phyloP scores from a whole-genome alignment of 306 rosid species.

The Quercus berberidifolia region DNA sequence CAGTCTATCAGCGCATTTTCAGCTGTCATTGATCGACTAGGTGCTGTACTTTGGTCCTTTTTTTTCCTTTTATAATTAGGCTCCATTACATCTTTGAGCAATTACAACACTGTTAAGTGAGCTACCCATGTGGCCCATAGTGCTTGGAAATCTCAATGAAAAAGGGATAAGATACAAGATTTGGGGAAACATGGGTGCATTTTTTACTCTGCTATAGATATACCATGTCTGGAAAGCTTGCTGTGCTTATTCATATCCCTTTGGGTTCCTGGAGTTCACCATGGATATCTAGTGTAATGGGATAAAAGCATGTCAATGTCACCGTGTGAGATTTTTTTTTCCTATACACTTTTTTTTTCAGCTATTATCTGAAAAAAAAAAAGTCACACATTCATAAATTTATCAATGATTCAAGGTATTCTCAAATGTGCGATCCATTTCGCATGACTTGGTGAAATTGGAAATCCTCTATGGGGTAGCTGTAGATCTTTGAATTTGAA shows the following conservation, averaged over 20 bases:
- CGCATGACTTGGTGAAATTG: not conserved
- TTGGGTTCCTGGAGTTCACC: not conserved
- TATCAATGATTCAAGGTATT: not conserved
- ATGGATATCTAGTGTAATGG: not conserved
- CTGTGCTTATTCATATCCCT: not conserved
- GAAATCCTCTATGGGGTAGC: not conserved
- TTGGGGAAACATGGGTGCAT: constrained; percentile 1
- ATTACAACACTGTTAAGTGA: not conserved
- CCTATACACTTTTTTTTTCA: not conserved
- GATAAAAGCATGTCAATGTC: not conserved
- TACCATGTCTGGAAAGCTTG: not conserved
- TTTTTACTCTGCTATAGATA: constrained; percentile 7
- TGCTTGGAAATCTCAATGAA: not conserved
- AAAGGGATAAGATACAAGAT: not conserved
- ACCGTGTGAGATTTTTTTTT: not conserved
- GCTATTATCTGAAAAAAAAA: not conserved
- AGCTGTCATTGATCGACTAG: constrained; percentile 93
- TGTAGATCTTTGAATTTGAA: constrained; percentile 1
- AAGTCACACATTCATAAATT: not conserved
- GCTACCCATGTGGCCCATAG: not conserved
- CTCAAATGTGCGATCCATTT: not conserved
- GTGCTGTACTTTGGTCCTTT: constrained; percentile 37
- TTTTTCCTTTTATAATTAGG: constrained; percentile 8
- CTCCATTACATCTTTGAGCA: not conserved
- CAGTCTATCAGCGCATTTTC: constrained; percentile 95